Evolutionary conservation across 2,329 filamentous ascomycete species (phyloP).

Genomic region (Cladophialophora immunda): DNA sequence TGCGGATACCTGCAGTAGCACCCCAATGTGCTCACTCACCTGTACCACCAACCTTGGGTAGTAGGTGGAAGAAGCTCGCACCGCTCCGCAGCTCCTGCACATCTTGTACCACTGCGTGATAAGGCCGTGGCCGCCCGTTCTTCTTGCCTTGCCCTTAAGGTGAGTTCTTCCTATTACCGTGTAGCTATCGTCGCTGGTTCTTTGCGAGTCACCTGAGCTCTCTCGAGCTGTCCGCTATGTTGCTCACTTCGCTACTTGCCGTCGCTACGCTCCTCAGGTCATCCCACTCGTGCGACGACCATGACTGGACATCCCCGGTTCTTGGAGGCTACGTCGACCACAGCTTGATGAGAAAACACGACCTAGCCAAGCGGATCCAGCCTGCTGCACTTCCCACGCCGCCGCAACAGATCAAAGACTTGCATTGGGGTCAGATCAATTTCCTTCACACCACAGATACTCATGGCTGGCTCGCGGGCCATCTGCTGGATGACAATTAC

Average conservation of each 20-base stretch:
- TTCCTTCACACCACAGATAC: constrained; percentile 87
- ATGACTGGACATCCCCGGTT: constrained; percentile 40
- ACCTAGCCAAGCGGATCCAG: constrained; percentile 38
- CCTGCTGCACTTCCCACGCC: constrained; percentile 33
- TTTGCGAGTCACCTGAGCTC: not conserved
- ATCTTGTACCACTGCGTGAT: constrained; percentile 9
- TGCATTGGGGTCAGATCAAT: constrained; percentile 72
- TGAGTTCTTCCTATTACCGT: not conserved
- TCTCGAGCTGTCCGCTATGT: constrained; percentile 21
- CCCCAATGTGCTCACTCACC: not conserved
- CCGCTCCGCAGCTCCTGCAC: constrained; percentile 3
- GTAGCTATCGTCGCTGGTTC: not conserved
- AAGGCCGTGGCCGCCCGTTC: not conserved
- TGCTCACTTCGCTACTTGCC: constrained; percentile 26
- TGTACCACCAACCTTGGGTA: not conserved
- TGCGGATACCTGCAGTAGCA: constrained; percentile 15
- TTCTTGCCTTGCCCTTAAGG: not conserved
- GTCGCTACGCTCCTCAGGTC: constrained; percentile 21
- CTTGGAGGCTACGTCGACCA: constrained; percentile 38
- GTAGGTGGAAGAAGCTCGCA: constrained; percentile 9
- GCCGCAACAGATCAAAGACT: constrained; percentile 38
- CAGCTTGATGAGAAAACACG: constrained; percentile 37
- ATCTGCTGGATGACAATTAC: constrained; percentile 92
- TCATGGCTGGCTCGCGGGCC: constrained; percentile 93
- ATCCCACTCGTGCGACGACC: constrained; percentile 33